phyloP scores from a whole-genome alignment of 129 eudicot genomes.

The Deinandra increscens region DNA sequence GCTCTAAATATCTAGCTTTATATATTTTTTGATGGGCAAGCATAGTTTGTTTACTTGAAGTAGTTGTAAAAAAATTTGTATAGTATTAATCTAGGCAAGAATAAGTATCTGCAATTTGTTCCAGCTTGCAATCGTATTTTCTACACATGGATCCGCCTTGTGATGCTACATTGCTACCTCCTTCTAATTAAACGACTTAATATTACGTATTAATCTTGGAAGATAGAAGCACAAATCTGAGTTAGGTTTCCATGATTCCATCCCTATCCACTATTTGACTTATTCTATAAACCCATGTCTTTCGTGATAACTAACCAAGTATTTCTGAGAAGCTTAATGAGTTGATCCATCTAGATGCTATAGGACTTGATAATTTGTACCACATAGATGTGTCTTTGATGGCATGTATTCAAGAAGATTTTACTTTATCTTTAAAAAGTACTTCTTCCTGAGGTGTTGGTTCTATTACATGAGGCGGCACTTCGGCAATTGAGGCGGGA shows the following conservation, averaged over 20 bases:
- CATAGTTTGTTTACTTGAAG: not conserved
- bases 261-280: not conserved
- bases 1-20: not conserved
- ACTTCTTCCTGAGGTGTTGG: too few species aligned
- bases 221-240: not conserved
- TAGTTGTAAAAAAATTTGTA: not conserved
- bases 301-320: not conserved
- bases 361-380: not conserved
- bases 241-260: not conserved
- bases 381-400: too few species aligned
- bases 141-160: not conserved
- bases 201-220: too few species aligned
- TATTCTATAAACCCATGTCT: not conserved
- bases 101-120: conserved; percentile 14
- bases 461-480: too few species aligned
- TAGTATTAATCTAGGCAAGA: conserved; percentile 2
- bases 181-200: not conserved
- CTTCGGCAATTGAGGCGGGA: too few species aligned
- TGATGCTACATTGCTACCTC: not conserved
- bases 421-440: too few species aligned
- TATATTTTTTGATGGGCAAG: not conserved
- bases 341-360: not conserved
- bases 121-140: not conserved
- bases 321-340: not conserved
- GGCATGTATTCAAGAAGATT: too few species aligned